A percentile compares a stretch with the other conserved stretches of the same genome.
These are phyloP conservation scores for Casuarina cunninghamiana DNA, from an alignment of 306 rosid genomes.

Conservation along the genomic window DNA sequence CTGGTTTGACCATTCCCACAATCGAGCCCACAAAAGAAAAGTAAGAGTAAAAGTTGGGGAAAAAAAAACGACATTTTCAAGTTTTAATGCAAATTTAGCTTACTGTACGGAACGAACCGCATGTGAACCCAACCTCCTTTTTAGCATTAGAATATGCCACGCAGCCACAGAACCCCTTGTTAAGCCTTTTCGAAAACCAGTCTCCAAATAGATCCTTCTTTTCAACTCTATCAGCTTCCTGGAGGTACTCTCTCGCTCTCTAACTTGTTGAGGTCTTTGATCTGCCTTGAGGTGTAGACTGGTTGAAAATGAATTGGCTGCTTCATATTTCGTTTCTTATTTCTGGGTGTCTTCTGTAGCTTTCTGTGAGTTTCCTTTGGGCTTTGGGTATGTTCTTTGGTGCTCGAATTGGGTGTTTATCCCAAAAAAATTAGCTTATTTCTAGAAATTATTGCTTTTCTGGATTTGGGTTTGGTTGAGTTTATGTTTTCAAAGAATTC, in stretches of 20 bases:
- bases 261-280: neutral
- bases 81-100: too few relatives aligned
- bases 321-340: neutral
- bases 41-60: too few relatives aligned
- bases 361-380: neutral
- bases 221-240: neutral
- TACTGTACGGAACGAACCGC: neutral
- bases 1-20: too few relatives aligned
- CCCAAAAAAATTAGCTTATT: neutral
- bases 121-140: neutral
- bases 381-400: neutral
- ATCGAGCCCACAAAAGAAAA: too few relatives aligned
- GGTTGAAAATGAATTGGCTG: slow-evolving; percentile 1
- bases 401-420: neutral
- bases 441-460: neutral
- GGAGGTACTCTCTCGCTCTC: neutral
- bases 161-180: neutral
- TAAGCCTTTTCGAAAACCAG: neutral
- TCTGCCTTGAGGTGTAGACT: neutral
- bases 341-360: neutral
- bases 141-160: neutral
- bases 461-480: neutral
- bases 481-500: neutral
- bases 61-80: neutral
- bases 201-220: neutral